Evolutionary conservation across 1,139 yeast species (phyloP), one percentile per base, ranked within the genome.

Genomic region (Saccharomyces hybrid): DNA sequence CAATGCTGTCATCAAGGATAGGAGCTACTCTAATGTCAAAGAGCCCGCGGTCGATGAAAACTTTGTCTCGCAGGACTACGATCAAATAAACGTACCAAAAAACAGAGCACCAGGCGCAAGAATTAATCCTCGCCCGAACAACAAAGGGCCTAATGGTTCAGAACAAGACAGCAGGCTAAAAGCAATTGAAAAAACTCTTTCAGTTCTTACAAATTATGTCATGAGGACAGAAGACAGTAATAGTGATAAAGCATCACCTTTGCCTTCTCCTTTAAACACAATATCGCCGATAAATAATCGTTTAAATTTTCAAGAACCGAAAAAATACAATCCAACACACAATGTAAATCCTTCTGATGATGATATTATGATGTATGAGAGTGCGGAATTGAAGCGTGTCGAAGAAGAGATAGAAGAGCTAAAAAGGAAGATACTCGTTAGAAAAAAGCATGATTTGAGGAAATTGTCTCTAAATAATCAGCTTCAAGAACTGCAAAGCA

Each of bases 371-470:
- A 55, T 66, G 26, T 63, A 60, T 41, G 70, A 67, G 48, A 65
- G 68, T 23, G 54, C 56, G 13, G 70, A 67, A 52, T 58, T 67
- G 26, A 63, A 63, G 53, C 57, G 56, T 38, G 52, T 68, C 48
- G 70, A 68, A 50, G 66, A 63, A 23, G 64, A 65, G 50, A 62
- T 68, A 11, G 66, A 63, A 34, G 56, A 61, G 3, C 57, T 64
- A 28, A 65, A 66, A 49, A 55, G 63, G 11, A 65, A 62, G 41
- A 58, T 67, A 11, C 57, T 61, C 7, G 61, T 63, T 28, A 67
- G 61, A 52, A 61, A 63, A 27, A 69, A 65, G 38, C 65, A 67
- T 56, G 71, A 67, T 47, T 59, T 63, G 38, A 61, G 71, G 27
- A 67, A 66, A 51, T 55, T 61, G 9, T 65, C 71, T 2, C 52